Evolutionary conservation across 2,329 filamentous ascomycete genomes (phyloP).

Genomic region (Dactylellina cionopaga): DNA sequence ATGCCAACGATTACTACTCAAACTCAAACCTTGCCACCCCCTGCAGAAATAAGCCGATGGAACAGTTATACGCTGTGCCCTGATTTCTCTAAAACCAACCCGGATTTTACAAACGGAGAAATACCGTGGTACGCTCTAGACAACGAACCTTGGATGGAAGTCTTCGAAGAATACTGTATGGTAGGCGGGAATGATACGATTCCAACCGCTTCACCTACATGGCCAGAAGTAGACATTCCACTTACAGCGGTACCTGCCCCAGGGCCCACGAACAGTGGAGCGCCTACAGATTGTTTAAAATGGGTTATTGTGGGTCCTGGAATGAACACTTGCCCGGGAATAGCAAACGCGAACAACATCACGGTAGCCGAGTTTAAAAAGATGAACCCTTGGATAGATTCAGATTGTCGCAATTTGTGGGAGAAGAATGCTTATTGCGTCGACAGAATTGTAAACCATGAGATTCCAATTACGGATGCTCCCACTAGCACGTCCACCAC

Average conservation of each 20-base stretch:
- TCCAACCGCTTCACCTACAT: conserved; percentile 8
- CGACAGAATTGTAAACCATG: conserved; percentile 2
- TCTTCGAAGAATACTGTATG: conserved; percentile 6
- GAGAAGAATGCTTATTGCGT: conserved; percentile 17
- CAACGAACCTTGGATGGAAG: conserved; percentile 20
- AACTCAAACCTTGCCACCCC: background rate
- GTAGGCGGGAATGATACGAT: conserved; percentile 8
- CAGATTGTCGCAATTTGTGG: conserved; percentile 15
- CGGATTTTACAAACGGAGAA: conserved; percentile 5
- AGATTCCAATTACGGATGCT: background rate
- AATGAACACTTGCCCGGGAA: conserved; percentile 13
- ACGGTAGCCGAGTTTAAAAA: conserved; percentile 1
- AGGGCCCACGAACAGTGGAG: conserved; percentile 7
- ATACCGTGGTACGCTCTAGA: conserved; percentile 14
- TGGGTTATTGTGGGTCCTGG: conserved; percentile 6
- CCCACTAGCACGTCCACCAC: background rate
- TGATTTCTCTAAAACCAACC: conserved; percentile 6
- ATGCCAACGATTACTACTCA: background rate
- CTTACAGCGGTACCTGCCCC: conserved; percentile 2
- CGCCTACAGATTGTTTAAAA: conserved; percentile 21
- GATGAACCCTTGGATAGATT: conserved; percentile 29
- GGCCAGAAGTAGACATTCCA: conserved; percentile 11
- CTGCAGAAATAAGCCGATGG: conserved; percentile 1
- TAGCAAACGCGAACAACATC: conserved; percentile 11
- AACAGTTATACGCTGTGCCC: conserved; percentile 12